Evolutionary conservation across 192 early-diverging fungal genomes (phyloP).

Genomic region (Coemansia sp.): DNA sequence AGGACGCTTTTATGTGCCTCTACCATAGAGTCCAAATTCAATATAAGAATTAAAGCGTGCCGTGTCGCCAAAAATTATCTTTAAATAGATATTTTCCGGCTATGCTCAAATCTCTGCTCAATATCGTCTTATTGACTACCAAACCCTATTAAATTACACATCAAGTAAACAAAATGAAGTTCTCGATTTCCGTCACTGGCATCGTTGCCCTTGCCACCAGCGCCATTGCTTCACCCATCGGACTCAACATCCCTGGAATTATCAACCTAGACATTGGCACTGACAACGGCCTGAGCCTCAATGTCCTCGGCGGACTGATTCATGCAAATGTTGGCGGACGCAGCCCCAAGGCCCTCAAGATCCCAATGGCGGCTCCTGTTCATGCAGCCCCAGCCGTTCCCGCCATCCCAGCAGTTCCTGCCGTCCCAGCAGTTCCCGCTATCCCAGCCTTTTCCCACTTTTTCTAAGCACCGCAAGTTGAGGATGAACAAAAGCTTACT

Average conservation of each 20-base stretch:
- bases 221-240: constrained; percentile 8
- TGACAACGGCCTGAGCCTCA: constrained; percentile 19
- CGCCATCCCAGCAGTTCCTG: too few relatives aligned
- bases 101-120: background rate
- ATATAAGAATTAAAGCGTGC: background rate
- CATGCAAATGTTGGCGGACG: constrained; percentile 27
- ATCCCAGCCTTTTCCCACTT: background rate
- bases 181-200: constrained; percentile 1
- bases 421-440: background rate
- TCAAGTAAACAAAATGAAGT: constrained; percentile 9
- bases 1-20: background rate
- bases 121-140: background rate
- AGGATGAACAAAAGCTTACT: background rate
- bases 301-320: constrained; percentile 40
- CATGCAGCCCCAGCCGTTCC: background rate
- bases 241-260: constrained; percentile 37
- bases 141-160: background rate
- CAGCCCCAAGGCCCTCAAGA: background rate
- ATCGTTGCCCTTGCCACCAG: constrained; percentile 6
- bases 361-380: background rate
- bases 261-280: constrained; percentile 24
- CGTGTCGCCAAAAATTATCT: background rate
- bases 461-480: background rate
- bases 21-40: background rate
- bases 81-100: background rate